Evolutionary conservation across 202 grass and related monocot species (phyloP).

Genomic region (Dendrocalamus latiflorus): DNA sequence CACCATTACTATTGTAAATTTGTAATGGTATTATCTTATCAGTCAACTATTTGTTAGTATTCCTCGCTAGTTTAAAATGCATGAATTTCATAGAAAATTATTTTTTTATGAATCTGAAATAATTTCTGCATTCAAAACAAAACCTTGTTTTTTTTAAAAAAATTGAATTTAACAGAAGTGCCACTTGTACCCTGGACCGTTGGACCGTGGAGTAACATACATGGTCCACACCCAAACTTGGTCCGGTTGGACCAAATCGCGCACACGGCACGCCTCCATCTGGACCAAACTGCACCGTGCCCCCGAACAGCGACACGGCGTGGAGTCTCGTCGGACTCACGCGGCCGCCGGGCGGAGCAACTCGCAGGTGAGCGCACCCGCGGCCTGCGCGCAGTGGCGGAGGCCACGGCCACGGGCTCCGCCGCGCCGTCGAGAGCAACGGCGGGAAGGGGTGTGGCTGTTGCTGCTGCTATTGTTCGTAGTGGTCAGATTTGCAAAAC

Average conservation of each 20-base stretch:
- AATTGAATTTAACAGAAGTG: neutral
- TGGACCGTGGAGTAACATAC: neutral
- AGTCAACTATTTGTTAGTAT: neutral
- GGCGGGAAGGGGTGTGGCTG: constrained; percentile 12
- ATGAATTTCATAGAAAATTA: neutral
- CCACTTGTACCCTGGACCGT: neutral
- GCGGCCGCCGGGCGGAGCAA: neutral
- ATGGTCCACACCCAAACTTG: neutral
- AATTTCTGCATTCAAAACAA: neutral
- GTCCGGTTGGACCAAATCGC: constrained; percentile 19
- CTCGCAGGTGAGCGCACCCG: neutral
- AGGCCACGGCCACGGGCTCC: neutral
- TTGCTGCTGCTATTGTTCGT: neutral
- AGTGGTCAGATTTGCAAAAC: constrained; percentile 1
- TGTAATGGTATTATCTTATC: neutral
- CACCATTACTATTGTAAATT: neutral
- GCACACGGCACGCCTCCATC: neutral
- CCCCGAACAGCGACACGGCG: neutral
- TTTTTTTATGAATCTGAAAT: neutral
- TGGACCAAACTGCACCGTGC: neutral
- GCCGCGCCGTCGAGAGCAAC: neutral
- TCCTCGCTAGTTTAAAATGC: neutral
- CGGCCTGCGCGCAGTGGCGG: neutral
- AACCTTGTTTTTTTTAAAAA: neutral
- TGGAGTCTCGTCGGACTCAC: neutral